Conservation (phyloP, 805 yeast species). For the Starmerella cellae region DNA sequence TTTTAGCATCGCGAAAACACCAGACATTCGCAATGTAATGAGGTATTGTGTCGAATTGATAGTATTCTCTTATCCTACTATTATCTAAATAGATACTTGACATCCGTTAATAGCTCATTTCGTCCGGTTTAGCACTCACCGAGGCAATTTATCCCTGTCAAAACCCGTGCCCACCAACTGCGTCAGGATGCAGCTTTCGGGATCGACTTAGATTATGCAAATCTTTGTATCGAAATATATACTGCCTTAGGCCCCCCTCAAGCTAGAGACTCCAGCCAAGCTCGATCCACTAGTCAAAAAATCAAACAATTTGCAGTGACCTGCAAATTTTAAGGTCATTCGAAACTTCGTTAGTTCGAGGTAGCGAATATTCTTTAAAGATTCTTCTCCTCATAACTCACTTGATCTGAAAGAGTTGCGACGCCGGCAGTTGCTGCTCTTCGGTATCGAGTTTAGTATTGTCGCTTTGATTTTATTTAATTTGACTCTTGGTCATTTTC, state of each 20-base stretch:
- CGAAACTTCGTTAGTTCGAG: conserved; percentile 2
- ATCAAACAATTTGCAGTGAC: neutral
- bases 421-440: neutral
- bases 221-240: conserved; percentile 6
- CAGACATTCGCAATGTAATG: no score
- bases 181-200: conserved; percentile 2
- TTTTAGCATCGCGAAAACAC: no score
- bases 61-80: no score
- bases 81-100: no score
- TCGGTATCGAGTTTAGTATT: no score
- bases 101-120: neutral
- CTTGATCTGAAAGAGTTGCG: neutral
- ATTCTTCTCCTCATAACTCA: neutral
- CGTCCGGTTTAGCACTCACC: neutral
- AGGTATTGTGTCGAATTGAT: no score
- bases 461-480: neutral
- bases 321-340: neutral
- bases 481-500: neutral
- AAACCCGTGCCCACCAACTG: neutral
- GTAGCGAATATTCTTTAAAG: neutral
- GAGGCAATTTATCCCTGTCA: neutral
- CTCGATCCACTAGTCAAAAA: neutral
- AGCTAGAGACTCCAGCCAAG: neutral
- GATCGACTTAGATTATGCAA: conserved; percentile 4
- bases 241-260: neutral